A percentile compares a stretch with the other conserved stretches of the same genome.
Conservation (phyloP, 768 basidiomycete species). For the Termitomyces sp. region DNA sequence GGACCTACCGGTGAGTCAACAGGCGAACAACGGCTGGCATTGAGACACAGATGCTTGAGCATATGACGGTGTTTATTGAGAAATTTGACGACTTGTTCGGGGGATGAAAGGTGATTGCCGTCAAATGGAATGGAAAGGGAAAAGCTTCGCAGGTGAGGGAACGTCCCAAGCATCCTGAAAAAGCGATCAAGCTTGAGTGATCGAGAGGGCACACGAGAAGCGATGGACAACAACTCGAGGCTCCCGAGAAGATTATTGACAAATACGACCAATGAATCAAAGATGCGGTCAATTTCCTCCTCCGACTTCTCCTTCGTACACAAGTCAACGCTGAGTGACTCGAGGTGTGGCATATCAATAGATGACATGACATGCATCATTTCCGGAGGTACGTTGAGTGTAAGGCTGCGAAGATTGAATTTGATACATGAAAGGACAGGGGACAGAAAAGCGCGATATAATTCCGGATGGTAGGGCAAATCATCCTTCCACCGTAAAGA, state of each 20-base stretch:
- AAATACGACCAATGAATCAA: slow-evolving; percentile 41
- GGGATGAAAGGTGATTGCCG: slow-evolving; percentile 34
- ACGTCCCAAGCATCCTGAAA: slow-evolving; percentile 30
- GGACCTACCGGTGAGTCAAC: slow-evolving; percentile 18
- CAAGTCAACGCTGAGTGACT: slow-evolving; percentile 30
- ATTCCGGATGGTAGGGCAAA: slow-evolving; percentile 26
- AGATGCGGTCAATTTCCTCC: slow-evolving; percentile 26
- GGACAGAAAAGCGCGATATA: slow-evolving; percentile 32
- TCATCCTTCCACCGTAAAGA: slow-evolving; percentile 35
- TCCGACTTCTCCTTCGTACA: slow-evolving; percentile 24
- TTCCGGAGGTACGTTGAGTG: slow-evolving; percentile 34
- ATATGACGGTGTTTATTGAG: slow-evolving; percentile 28
- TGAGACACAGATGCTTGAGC: slow-evolving; percentile 31
- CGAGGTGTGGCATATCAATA: slow-evolving; percentile 29
- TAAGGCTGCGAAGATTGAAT: slow-evolving; percentile 26
- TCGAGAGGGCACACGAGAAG: slow-evolving; percentile 29
- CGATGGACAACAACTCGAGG: slow-evolving; percentile 31
- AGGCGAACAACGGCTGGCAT: slow-evolving; percentile 24
- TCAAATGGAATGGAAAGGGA: slow-evolving; percentile 41
- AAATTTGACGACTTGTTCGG: slow-evolving; percentile 27
- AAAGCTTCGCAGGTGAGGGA: slow-evolving; percentile 33
- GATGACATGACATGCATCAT: slow-evolving; percentile 28
- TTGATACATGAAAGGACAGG: slow-evolving; percentile 29
- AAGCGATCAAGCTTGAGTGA: slow-evolving; percentile 35
- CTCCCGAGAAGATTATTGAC: slow-evolving; percentile 35